Evolutionary conservation across 306 rosid species (phyloP), one percentile per base, ranked within the genome.

Genomic region (Vigna nakashimae): DNA sequence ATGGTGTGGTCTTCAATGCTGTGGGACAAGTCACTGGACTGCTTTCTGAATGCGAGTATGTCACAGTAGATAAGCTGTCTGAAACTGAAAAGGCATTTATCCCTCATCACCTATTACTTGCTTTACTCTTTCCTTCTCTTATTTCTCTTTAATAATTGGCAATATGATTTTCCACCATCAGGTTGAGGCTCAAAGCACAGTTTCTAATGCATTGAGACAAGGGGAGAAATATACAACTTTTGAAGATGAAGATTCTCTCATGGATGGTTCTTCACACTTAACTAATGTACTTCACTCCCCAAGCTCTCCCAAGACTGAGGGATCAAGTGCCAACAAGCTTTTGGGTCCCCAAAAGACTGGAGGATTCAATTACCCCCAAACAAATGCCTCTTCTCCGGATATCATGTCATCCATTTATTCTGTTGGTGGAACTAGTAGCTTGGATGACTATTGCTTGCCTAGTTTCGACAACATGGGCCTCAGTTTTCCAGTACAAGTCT

Each of bases 11-110:
- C 76, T 92, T 92, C 83, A 91, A 92, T 78, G 85, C 89, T 26
- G 97, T 95, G 65, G 99, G 98, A 60, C 90, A 92, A 86, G 88
- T 88, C 57, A 86, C 86, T 79, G 97, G 97, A 60, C 76, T 91
- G 49, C 86, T 89, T 77, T 86, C 86, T 12, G 98, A 91, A 46
- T 78, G 85, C 83, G 88, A 90, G 78, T 88, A 84, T 84, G 82
- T 85, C 78, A 82, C 90, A 64, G 65, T 87, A 32, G 92, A 89
- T 81, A 87, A 88, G 89, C 89, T 95, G 79, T 82, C 97, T 40
- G 99, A 92, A 82, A 76, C 87, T 43, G 94, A 95, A 50, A 92
- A 90, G 99, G 98, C 70, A 91, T 76, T 78, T 59, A 73, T 85
- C 78, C 83, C 74, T 81, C 34, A 71, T 50, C 75, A 69, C 71